A percentile compares a stretch with the other conserved stretches of the same genome.
Conservation (phyloP, 768 basidiomycete genomes). For the Mycena polygramma region DNA sequence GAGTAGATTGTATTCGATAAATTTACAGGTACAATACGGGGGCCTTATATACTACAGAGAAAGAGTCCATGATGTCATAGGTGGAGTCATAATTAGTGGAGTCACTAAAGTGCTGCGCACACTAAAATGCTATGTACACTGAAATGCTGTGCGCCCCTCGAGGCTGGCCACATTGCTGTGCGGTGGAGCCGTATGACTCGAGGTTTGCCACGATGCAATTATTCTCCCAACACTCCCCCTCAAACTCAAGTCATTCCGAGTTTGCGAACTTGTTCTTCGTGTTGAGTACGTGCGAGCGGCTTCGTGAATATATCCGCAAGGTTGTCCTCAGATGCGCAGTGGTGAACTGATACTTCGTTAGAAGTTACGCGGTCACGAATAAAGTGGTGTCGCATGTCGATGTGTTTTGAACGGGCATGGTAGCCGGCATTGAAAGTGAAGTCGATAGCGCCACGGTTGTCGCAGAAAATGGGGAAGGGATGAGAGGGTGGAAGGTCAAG, state of each 20-base stretch:
- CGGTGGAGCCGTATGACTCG: background rate
- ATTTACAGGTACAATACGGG: too few relatives aligned
- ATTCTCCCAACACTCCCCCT: slow-evolving; percentile 31
- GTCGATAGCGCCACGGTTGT: slow-evolving; percentile 44
- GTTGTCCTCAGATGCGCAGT: slow-evolving; percentile 44
- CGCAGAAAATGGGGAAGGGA: slow-evolving; percentile 40
- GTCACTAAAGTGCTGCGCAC: too few relatives aligned
- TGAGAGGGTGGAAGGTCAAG: slow-evolving; percentile 13
- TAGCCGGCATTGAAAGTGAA: slow-evolving; percentile 23
- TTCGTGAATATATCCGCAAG: slow-evolving; percentile 52
- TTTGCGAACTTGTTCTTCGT: slow-evolving; percentile 27
- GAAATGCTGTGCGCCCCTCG: too few relatives aligned
- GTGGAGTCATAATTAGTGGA: too few relatives aligned
- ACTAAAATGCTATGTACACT: too few relatives aligned
- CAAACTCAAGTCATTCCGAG: slow-evolving; percentile 32
- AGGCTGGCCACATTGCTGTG: too few relatives aligned
- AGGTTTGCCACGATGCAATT: background rate
- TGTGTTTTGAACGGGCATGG: slow-evolving; percentile 42
- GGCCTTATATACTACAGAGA: too few relatives aligned
- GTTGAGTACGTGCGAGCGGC: slow-evolving; percentile 15
- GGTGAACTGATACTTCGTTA: slow-evolving; percentile 38
- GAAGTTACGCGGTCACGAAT: slow-evolving; percentile 43
- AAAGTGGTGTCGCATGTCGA: slow-evolving; percentile 50
- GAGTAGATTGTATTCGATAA: too few relatives aligned
- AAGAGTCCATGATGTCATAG: too few relatives aligned